These are phyloP conservation scores for Alliaria petiolata DNA, from an alignment of 345 rosid species.

Conservation along the genomic window DNA sequence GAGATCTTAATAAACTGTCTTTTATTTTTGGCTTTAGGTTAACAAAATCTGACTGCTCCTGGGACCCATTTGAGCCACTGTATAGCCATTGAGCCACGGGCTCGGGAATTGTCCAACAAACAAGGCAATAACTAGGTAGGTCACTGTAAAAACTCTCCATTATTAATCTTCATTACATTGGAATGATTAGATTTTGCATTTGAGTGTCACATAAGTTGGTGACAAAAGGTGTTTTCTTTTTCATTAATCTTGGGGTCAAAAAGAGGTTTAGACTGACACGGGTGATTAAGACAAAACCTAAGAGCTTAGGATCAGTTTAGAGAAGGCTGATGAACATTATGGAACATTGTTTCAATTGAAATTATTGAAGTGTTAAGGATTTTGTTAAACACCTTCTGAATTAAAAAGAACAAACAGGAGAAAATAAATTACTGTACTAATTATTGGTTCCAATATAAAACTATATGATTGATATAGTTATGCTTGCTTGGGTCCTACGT, in stretches of 20 bases:
- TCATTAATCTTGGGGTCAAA: neutral
- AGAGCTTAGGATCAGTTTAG: too few relatives aligned
- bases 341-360: neutral
- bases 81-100: conserved; percentile 60
- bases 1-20: neutral
- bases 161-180: neutral
- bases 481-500: neutral
- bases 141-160: conserved; percentile 26
- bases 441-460: neutral
- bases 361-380: neutral
- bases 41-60: conserved; percentile 8
- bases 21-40: neutral
- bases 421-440: neutral
- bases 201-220: neutral
- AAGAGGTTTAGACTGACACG: neutral
- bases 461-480: too few relatives aligned
- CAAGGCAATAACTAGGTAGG: conserved; percentile 36
- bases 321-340: neutral
- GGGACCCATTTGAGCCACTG: conserved; percentile 23
- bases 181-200: neutral
- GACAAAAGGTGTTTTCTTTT: neutral
- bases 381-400: neutral
- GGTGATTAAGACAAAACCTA: neutral
- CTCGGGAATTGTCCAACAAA: neutral
- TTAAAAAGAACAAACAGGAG: neutral